Conservation (phyloP, 805 yeast species). For the Suhomyces sp. region DNA sequence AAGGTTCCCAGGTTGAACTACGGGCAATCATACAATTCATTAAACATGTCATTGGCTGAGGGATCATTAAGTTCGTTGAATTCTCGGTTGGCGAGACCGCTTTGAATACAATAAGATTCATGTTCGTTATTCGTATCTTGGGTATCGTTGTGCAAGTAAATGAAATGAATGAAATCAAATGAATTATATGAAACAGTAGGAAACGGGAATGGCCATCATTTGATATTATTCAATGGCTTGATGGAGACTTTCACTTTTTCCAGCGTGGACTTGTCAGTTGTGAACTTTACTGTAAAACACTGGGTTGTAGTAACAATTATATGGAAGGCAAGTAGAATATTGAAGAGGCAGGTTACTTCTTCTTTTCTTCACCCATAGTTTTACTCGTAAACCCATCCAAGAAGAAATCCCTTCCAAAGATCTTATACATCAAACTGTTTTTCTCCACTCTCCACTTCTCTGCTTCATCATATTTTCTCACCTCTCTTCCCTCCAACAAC, state of each 20-base stretch:
- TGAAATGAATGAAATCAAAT: too few relatives aligned
- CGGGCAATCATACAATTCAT: slow-evolving; percentile 3
- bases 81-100: slow-evolving; percentile 32
- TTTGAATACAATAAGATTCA: slow-evolving; percentile 23
- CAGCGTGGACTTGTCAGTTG: too few relatives aligned
- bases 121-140: too few relatives aligned
- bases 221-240: too few relatives aligned
- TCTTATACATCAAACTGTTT: slow-evolving; percentile 34
- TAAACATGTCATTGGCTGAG: slow-evolving; percentile 28
- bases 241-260: too few relatives aligned
- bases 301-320: too few relatives aligned
- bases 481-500: slow-evolving; percentile 28
- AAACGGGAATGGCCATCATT: too few relatives aligned
- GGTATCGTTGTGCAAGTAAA: too few relatives aligned
- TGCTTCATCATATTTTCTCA: slow-evolving; percentile 36
- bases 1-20: slow-evolving; percentile 3
- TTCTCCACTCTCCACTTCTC: slow-evolving; percentile 42
- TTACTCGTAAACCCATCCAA: slow-evolving; percentile 45
- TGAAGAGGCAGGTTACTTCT: slow-evolving; percentile 2
- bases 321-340: too few relatives aligned
- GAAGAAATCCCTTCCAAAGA: slow-evolving; percentile 43
- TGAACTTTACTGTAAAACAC: too few relatives aligned
- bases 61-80: slow-evolving; percentile 37
- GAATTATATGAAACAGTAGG: too few relatives aligned
- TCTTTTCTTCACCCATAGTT: slow-evolving; percentile 25